Base-by-base conservation (phyloP, 208 protist species). In the Leishmania gerbilli region DNA sequence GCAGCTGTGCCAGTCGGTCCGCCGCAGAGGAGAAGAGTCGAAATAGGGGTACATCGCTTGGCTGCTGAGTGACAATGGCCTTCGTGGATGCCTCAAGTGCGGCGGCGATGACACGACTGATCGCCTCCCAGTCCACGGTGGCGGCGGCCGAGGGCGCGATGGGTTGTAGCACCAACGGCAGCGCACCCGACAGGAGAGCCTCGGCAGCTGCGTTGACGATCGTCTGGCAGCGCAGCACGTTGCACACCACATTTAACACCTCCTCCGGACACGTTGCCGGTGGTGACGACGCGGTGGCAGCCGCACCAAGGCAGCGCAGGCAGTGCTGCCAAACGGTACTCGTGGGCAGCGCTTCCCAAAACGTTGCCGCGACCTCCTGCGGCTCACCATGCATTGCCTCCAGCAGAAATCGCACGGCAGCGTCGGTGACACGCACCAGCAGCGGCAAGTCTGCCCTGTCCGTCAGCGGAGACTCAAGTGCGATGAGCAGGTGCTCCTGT, bases 51-150 rank as follows among this genome's bases (percentile, higher is more conserved):
- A 76, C 72, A n/a, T 85, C 84, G 21, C 84, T 79, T 34, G 75
- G 37, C 76, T 86, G 83, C 69, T 87, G 60, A 17, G 92, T 79
- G 34, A 95, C 86, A 47, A 94, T 91, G 5, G 60, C 77, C 81
- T 91, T 88, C 67, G 90, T 90, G 0, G 84, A 84, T 27, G 88
- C 84, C 84, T 95, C 94, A 47, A 97, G 53, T 15, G 89, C 87
- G 0, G 92, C 84, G 13, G 86, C 71, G n/a, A 95, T 88, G 19
- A 95, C 76, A 34, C 78, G 78, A 60, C 85, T 91, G 24, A 80
- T 85, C 76, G 81, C 60, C 68, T 69, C 86, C 68, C 81, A 82
- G 34, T 75, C 79, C 40, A 60, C 76, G 53, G 56, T 64, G 40
- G 51, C 1, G 3, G 75, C 13, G 31, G 77, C 65, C 7, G 74